phyloP scores from a whole-genome alignment of 2,329 filamentous ascomycete genomes.

The Sporothrix brasiliensis region DNA sequence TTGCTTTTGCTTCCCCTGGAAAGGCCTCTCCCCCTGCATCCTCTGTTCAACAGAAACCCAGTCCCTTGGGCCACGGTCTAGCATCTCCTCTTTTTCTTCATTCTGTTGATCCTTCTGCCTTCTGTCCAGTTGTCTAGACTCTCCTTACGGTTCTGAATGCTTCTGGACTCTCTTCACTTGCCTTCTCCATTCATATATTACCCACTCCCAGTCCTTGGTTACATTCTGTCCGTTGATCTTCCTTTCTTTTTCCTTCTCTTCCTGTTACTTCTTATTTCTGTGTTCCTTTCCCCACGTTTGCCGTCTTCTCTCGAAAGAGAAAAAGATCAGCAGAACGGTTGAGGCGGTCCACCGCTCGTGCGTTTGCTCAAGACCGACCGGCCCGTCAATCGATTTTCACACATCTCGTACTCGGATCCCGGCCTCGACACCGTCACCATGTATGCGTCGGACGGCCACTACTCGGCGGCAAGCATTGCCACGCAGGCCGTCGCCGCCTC shows the following conservation, averaged over 20 bases:
- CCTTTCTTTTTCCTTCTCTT: neutral
- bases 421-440: neutral
- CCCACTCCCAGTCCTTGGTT: slow-evolving; percentile 2
- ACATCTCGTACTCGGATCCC: no score
- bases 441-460: slow-evolving; percentile 51
- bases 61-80: neutral
- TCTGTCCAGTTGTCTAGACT: slow-evolving; percentile 10
- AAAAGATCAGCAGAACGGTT: slow-evolving; percentile 29
- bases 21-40: neutral
- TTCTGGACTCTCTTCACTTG: neutral
- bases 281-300: neutral
- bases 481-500: slow-evolving; percentile 10
- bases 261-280: neutral
- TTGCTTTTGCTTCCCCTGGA: neutral
- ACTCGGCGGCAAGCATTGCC: slow-evolving; percentile 76
- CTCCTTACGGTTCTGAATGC: neutral
- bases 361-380: neutral
- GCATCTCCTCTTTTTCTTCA: slow-evolving; percentile 4
- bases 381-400: neutral
- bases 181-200: slow-evolving; percentile 9
- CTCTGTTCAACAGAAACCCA: slow-evolving; percentile 8
- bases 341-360: slow-evolving; percentile 2
- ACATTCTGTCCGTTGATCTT: neutral
- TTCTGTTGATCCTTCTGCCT: slow-evolving; percentile 11
- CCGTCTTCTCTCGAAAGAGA: slow-evolving; percentile 27